phyloP scores from a whole-genome alignment of 441 rosid species.

The Corymbia calophylla region DNA sequence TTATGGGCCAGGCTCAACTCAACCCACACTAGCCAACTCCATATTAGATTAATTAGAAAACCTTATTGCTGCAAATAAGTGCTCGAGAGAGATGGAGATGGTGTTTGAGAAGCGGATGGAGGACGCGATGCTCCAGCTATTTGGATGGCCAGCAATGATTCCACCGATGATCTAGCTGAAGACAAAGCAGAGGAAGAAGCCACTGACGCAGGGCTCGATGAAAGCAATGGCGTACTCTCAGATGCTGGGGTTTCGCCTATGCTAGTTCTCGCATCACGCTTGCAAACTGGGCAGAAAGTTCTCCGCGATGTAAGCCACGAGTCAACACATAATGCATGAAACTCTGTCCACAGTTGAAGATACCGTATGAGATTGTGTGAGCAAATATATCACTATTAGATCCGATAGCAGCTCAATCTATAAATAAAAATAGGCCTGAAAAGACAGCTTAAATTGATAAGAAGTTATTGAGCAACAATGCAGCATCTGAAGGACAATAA shows the following conservation, averaged over 20 bases:
- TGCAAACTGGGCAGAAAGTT: constrained; percentile 95
- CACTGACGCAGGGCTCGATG: constrained; percentile 42
- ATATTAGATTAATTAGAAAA: too few species aligned
- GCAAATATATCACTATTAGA: neutral
- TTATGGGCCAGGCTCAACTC: too few species aligned
- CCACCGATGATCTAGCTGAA: constrained; percentile 48
- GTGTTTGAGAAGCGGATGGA: constrained; percentile 40
- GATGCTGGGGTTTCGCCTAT: constrained; percentile 70
- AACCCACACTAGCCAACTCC: too few species aligned
- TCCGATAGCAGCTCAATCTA: neutral
- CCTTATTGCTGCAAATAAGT: constrained; percentile 48
- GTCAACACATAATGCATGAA: constrained; percentile 81
- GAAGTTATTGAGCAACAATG: neutral
- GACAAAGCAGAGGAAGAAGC: constrained; percentile 49
- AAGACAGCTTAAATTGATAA: neutral
- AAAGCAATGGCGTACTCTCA: constrained; percentile 75
- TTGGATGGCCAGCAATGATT: constrained; percentile 48
- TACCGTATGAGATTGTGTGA: neutral
- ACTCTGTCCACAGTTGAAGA: constrained; percentile 39
- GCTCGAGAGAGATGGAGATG: constrained; percentile 46
- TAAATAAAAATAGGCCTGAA: neutral
- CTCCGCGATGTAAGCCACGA: constrained; percentile 95
- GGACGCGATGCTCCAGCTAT: constrained; percentile 45
- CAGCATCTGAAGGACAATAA: neutral
- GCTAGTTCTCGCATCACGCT: constrained; percentile 80